Base-by-base conservation (phyloP, 768 basidiomycete species). In the Lyophyllum decastes region DNA sequence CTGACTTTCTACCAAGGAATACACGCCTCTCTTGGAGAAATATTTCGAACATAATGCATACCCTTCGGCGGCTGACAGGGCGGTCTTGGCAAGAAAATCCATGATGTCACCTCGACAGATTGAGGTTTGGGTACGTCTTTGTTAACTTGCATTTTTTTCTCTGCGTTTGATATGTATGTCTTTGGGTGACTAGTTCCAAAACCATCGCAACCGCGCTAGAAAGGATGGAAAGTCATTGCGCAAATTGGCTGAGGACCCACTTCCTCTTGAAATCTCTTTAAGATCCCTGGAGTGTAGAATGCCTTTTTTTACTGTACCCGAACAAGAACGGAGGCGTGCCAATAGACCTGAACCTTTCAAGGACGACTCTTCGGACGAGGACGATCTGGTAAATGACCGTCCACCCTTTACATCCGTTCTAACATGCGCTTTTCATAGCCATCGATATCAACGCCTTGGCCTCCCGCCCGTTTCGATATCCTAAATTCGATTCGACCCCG, bases 21-120 rank as follows among this genome's bases (percentile, higher is more conserved):
- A 71, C 57, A 72, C 71, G 0, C 82, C 82, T 0, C 53, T 80
- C 0, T 59, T 85, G 0, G 78, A 82, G 52, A 68, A 72, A 19
- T 85, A 81, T 46, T 84, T 84, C 33, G 67, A 75, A 4, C 64
- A 70, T n/a, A 80, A 84, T 56, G 73, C 80, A 0, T 84, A 80
- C 34, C 83, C 83, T 0, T 76, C 77, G 0, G 66, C 68, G 0
- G 64, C 70, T 0, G 82, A 85, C 52, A 74, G 76, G 1, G 47
- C 30, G 0, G 41, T 69, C 0, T 65, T 85, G 0, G 84, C 84
- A 0, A 54, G 66, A n/a, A 79, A 79, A 49, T 73, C 78, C 0
- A 62, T 63, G 30, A 83, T 84, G 82, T 66, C 74, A 0, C 63
- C 65, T 0, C 54, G 77, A 0, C 83, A 85, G 53, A 82, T 86